phyloP scores from a whole-genome alignment of 331 rosid species.

The Dryas integrifolia region DNA sequence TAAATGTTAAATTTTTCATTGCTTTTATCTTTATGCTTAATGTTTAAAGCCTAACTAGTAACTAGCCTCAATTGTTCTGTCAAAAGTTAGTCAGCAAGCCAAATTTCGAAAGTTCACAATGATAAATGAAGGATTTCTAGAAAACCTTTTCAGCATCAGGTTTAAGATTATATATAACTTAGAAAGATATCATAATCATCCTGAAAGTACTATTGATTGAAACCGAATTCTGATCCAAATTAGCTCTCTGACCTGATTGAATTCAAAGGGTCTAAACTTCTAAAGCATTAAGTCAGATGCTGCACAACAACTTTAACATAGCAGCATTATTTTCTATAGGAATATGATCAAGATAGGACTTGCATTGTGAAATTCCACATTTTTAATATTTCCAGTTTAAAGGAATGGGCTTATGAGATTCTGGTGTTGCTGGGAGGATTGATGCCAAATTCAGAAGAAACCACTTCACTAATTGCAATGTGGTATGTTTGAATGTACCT shows the following conservation, averaged over 20 bases:
- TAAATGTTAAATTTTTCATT: constrained; percentile 30
- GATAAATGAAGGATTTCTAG: neutral
- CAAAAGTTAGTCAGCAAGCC: no score
- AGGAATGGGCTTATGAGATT: constrained; percentile 90
- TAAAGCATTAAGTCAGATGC: neutral
- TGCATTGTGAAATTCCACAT: neutral
- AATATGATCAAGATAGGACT: neutral
- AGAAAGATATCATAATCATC: neutral
- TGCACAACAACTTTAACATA: neutral
- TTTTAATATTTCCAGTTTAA: constrained; percentile 51
- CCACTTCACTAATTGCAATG: constrained; percentile 82
- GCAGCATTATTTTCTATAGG: neutral
- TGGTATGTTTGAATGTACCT: constrained; percentile 44
- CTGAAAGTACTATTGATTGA: neutral
- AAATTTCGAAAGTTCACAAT: neutral
- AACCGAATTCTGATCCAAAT: neutral
- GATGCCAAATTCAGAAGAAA: constrained; percentile 54
- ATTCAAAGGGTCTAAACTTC: neutral
- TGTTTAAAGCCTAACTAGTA: neutral
- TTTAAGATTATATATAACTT: neutral
- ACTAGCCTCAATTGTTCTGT: no score
- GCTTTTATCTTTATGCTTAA: neutral
- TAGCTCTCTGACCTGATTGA: no score
- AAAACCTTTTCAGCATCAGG: constrained; percentile 5
- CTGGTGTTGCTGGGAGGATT: constrained; percentile 80